Base-by-base conservation (phyloP, 805 yeast genomes). In the Priceomyces carsonii region DNA sequence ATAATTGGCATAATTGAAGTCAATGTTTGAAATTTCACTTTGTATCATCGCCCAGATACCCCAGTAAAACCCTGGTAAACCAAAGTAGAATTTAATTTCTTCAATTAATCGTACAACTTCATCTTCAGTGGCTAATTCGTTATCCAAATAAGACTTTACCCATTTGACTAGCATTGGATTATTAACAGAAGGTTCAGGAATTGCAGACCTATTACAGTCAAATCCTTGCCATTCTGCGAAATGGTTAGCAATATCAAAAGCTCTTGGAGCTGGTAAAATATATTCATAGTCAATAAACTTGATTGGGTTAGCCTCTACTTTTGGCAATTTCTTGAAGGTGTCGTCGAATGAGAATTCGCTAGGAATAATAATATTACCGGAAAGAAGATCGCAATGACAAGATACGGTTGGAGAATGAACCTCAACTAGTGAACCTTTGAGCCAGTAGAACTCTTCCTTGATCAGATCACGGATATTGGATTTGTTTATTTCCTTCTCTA, bases 11-110 rank as follows among this genome's bases (percentile, higher is more conserved):
- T 85, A 84, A 51, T 82, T 82, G 54, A 84, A 84, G 46, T 85
- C 91, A 30, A 84, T 83, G 18, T 76, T 71, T 2, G 88, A 80
- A 15, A 80, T 75, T 36, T 72, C 72, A 40, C 82, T 70, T 57
- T 84, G 93, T 35, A 85, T 84, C 40, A 80, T 81, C 2, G 89
- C 79, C 93, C 93, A 84, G 7, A 85, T 71, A 1, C 91, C 90
- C 93, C 93, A 84, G 54, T 82, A 84, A 50, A 84, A 81, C 1
- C 91, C 93, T 0, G 93, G 93, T 59, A 84, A 59, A 0, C 93
- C 93, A 63, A 82, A 85, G 64, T 75, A 82, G 3, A 70, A 54
- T 9, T 64, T 57, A 15, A 85, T 70, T 52, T 84, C 90, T 8
- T 63, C 56, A 14, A 83, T 73, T 19, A 83, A 58, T 1, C 40